Base-by-base conservation (phyloP, 352 stramenopile species). In the Phytophthora chlamydospora region DNA sequence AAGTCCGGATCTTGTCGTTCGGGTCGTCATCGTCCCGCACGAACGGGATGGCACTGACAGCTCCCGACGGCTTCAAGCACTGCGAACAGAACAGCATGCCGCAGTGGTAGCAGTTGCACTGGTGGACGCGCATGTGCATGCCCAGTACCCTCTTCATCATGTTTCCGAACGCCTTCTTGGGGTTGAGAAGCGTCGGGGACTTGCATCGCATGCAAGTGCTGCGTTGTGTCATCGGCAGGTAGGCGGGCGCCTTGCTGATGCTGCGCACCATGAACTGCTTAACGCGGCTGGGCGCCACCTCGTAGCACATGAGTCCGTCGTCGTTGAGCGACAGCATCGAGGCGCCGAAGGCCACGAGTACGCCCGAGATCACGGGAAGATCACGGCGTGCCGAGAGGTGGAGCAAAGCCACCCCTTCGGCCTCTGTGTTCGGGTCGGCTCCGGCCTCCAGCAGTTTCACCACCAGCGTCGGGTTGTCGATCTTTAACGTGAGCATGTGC, bases 41-140 rank as follows among this genome's bases (percentile, higher is more conserved):
- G 51, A 90, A 90, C 6, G 79, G 76, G 34, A 91, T 76, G 27
- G 68, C 68, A 57, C 61, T 76, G 21, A 70, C 68, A 39, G 85
- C 84, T 21, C 35, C 33, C 29, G 76, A 77, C 21, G 81, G 72
- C 43, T 76, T 86, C 12, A 91, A 64, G 49, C 85, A 94, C 47
- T 88, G 55, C 19, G 55, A 62, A 58, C 85, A 94, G 49, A 87
- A 94, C 21, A 94, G 62, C 48, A 91, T 73, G 1, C 85, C 85
- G 62, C 85, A 94, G 58, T 92, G 85, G 70, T 92, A 94, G 71
- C 85, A 94, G 55, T 91, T 92, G 68, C 76, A 76, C 53, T 89
- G 73, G 47, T 87, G 74, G 39, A 58, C 62, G 13, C 68, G 64
- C 62, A 85, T 56, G 19, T 69, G 68, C 34, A 76, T 46, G 38